Percentiles rank a stretch among this genome's conserved stretches.
Conservation (phyloP, 2,329 filamentous ascomycete species). For the Pseudogymnoascus sp. region DNA sequence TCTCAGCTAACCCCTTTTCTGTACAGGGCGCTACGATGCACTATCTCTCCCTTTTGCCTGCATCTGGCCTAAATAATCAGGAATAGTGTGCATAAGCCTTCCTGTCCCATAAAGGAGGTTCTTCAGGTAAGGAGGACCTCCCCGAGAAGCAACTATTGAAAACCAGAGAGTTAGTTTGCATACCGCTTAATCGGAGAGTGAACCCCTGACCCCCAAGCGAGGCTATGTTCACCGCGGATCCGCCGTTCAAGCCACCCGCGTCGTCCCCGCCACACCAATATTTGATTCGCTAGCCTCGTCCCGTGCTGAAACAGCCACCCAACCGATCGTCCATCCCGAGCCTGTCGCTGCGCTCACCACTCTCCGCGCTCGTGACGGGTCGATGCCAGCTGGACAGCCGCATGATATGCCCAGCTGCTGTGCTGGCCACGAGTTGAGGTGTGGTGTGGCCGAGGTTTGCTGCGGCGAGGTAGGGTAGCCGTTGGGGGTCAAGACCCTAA, state of each 20-base stretch:
- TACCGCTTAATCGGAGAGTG: not conserved
- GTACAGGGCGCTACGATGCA: not conserved
- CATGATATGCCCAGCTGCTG: constrained; percentile 4
- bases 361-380: not conserved
- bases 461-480: not conserved
- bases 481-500: not conserved
- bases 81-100: not conserved
- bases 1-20: constrained; percentile 1
- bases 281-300: constrained; percentile 1
- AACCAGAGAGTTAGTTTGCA: not conserved
- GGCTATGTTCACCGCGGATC: constrained; percentile 4
- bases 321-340: not conserved
- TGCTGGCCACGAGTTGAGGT: not conserved
- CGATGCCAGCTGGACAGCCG: not conserved
- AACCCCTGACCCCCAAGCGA: constrained; percentile 6
- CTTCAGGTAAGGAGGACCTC: not conserved
- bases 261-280: constrained; percentile 4
- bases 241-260: constrained; percentile 2
- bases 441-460: not conserved
- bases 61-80: not conserved
- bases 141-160: constrained; percentile 1
- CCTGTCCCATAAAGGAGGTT: not conserved
- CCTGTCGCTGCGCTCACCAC: not conserved
- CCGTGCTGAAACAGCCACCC: not conserved
- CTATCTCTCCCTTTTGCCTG: not conserved